Evolutionary conservation across 108 stramenopile species (phyloP).

Genomic region (Cyclotella sp.): DNA sequence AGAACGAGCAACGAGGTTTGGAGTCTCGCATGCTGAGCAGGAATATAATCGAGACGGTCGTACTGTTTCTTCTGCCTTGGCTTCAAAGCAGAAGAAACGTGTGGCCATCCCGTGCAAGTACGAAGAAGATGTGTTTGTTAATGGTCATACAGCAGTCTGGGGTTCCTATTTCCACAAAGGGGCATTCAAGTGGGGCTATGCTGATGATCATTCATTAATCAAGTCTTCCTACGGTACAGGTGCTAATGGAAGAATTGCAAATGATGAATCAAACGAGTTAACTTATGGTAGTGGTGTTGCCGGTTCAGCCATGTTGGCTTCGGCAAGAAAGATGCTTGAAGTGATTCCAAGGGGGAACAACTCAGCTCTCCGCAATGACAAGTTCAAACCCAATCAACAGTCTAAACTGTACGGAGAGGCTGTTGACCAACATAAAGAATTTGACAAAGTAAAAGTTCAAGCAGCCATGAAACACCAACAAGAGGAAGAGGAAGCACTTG

Average conservation of each 20-base stretch:
- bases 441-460: conserved; percentile 85
- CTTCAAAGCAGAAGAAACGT: conserved; percentile 42
- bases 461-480: conserved; percentile 69
- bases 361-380: conserved; percentile 14
- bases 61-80: conserved; percentile 57
- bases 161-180: conserved; percentile 95
- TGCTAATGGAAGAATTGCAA: conserved; percentile 88
- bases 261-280: conserved; percentile 88
- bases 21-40: conserved; percentile 71
- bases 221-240: conserved; percentile 94
- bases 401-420: conserved; percentile 92
- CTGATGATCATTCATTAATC: conserved; percentile 95
- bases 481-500: conserved; percentile 39
- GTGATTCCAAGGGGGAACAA: conserved; percentile 52
- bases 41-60: conserved; percentile 90
- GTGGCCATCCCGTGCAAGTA: conserved; percentile 88
- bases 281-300: conserved; percentile 78
- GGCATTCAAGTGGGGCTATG: conserved; percentile 95
- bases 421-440: conserved; percentile 60
- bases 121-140: conserved; percentile 92
- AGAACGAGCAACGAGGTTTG: conserved; percentile 80
- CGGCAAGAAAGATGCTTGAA: conserved; percentile 86
- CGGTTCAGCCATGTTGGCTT: conserved; percentile 82
- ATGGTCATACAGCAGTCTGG: conserved; percentile 96
- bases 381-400: conserved; percentile 53